These are phyloP conservation scores for Strigomonas culicis DNA, from an alignment of 208 protist genomes.

Conservation along the genomic window DNA sequence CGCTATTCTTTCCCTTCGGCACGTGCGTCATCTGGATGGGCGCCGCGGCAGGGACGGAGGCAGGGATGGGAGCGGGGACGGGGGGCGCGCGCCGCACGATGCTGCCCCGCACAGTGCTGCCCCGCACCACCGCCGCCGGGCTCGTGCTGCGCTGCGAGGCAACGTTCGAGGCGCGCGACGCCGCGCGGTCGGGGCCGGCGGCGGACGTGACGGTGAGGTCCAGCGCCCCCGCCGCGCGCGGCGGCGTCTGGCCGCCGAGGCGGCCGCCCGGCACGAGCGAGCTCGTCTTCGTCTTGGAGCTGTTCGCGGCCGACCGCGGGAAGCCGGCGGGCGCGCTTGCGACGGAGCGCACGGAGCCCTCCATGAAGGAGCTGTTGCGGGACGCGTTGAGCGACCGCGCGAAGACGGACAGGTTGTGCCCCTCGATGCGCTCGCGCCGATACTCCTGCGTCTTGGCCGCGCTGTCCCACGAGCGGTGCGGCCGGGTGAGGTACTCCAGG, in stretches of 20 bases:
- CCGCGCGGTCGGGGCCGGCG: neutral
- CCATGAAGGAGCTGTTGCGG: conserved; percentile 32
- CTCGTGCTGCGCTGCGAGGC: conserved; percentile 2
- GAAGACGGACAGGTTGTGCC: conserved; percentile 34
- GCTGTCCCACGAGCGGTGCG: conserved; percentile 86
- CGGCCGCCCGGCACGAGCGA: conserved; percentile 17
- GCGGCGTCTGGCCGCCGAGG: conserved; percentile 12
- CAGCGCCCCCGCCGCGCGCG: neutral
- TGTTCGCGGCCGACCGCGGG: conserved; percentile 14
- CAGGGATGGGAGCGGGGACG: neutral
- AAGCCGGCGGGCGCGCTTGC: conserved; percentile 19
- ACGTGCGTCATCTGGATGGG: neutral
- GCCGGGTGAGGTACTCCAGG: conserved; percentile 83
- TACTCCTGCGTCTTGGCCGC: conserved; percentile 35
- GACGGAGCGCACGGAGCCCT: conserved; percentile 23
- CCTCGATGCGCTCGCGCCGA: conserved; percentile 33
- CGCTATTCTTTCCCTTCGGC: neutral
- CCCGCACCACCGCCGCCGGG: neutral
- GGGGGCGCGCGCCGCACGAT: neutral
- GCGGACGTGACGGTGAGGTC: conserved; percentile 3
- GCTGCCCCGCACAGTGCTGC: conserved; percentile 10
- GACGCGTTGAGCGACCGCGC: conserved; percentile 48
- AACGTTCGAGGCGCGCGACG: neutral
- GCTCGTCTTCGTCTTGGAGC: conserved; percentile 20
- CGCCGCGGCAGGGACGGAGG: too few relatives aligned